phyloP scores from a whole-genome alignment of 2,329 filamentous ascomycete species.

The Fonsecaea multimorphosa region DNA sequence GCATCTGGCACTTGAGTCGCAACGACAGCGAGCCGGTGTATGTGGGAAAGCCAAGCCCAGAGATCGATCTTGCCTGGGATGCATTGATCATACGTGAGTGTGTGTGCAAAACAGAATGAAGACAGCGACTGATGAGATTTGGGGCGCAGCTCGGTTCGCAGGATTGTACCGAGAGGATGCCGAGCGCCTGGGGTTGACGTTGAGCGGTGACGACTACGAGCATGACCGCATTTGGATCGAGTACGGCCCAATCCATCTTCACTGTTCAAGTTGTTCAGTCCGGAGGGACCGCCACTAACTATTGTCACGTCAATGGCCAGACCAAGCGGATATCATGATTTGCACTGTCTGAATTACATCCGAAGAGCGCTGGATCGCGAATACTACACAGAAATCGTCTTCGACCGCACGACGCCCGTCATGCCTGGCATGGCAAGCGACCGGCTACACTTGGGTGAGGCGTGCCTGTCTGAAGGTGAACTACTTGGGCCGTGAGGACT shows the following conservation, averaged over 20 bases:
- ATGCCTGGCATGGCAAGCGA: conserved; percentile 10
- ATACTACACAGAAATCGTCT: conserved; percentile 7
- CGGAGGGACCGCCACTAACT: no score
- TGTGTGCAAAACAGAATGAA: no score
- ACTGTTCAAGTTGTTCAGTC: no score
- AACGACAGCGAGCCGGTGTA: conserved; percentile 8
- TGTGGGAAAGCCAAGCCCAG: conserved; percentile 10
- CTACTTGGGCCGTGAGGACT: not conserved
- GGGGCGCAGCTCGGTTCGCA: conserved; percentile 7
- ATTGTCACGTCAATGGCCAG: no score
- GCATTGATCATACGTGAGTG: conserved; percentile 7
- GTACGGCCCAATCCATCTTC: no score
- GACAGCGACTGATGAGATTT: no score
- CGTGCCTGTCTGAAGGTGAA: not conserved
- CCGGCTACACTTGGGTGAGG: conserved; percentile 5
- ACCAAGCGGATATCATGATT: conserved; percentile 10
- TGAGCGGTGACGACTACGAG: conserved; percentile 6
- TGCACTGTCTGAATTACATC: conserved; percentile 11
- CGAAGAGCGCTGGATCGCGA: conserved; percentile 6
- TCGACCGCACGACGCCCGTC: not conserved
- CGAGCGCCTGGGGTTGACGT: not conserved
- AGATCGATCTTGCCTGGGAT: conserved; percentile 9
- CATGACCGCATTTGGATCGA: conserved; percentile 9
- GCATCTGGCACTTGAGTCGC: conserved; percentile 5
- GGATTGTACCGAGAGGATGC: not conserved